These are phyloP conservation scores for Melastoma candidum DNA, from an alignment of 441 rosid species.

Conservation along the genomic window DNA sequence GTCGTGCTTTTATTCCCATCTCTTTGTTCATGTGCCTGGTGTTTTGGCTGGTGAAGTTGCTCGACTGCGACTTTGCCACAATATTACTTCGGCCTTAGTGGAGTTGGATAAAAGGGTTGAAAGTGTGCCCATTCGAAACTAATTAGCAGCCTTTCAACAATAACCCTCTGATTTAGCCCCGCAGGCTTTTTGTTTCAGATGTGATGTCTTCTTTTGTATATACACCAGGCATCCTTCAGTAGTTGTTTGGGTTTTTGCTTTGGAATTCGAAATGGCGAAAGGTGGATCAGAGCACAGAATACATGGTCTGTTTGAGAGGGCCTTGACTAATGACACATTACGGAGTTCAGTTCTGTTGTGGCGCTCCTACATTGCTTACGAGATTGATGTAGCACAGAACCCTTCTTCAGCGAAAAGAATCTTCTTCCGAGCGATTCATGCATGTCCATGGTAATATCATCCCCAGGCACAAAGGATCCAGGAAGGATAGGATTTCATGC, in stretches of 20 bases:
- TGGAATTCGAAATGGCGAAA: constrained; percentile 73
- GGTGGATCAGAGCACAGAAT: constrained; percentile 66
- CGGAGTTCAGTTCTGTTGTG: constrained; percentile 60
- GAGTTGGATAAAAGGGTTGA: too few relatives aligned
- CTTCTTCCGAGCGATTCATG: constrained; percentile 87
- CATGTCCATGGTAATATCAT: constrained; percentile 73
- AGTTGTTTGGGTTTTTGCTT: constrained; percentile 65
- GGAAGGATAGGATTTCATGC: too few relatives aligned
- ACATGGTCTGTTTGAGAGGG: constrained; percentile 83
- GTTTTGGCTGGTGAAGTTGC: too few relatives aligned
- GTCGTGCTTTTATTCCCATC: background rate
- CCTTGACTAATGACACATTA: constrained; percentile 48
- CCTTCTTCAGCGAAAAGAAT: constrained; percentile 62
- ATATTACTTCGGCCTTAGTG: too few relatives aligned
- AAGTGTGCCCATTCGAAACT: too few relatives aligned
- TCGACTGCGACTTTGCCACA: too few relatives aligned
- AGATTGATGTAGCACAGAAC: constrained; percentile 46
- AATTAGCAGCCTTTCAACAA: too few relatives aligned
- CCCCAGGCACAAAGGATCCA: too few relatives aligned
- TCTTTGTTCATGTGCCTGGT: background rate
- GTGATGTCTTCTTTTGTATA: background rate
- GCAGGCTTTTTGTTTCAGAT: too few relatives aligned
- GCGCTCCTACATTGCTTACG: constrained; percentile 84
- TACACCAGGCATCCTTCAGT: constrained; percentile 61
- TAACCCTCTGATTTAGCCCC: too few relatives aligned